These are phyloP conservation scores for Fusarium azukiicola DNA, from an alignment of 2,329 filamentous ascomycete genomes.

Conservation along the genomic window DNA sequence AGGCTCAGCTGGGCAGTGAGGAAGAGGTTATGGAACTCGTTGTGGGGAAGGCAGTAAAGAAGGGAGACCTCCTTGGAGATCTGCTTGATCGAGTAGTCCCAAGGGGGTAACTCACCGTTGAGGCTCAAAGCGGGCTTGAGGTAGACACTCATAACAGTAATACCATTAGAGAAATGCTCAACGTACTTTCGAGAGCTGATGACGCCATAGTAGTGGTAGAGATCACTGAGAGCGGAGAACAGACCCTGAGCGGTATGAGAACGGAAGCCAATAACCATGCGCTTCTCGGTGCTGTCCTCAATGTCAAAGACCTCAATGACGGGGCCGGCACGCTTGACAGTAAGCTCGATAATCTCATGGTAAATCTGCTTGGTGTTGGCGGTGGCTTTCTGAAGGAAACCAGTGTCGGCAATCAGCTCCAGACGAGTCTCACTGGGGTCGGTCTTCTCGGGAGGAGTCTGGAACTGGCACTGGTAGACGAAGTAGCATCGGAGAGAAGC, in stretches of 20 bases:
- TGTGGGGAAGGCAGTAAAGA: conserved; percentile 98
- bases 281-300: conserved; percentile 93
- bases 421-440: conserved; percentile 90
- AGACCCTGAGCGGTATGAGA: conserved; percentile 94
- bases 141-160: conserved; percentile 98
- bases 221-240: conserved; percentile 96
- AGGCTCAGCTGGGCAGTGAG: conserved; percentile 92
- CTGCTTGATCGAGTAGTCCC: conserved; percentile 97
- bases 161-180: conserved; percentile 99
- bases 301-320: conserved; percentile 99
- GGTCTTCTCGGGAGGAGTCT: conserved; percentile 85
- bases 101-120: conserved; percentile 83
- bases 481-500: conserved; percentile 98
- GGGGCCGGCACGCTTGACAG: conserved; percentile 91
- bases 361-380: conserved; percentile 98
- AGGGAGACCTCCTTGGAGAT: conserved; percentile 99
- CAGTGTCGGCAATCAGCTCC: conserved; percentile 94
- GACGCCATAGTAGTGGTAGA: conserved; percentile 99
- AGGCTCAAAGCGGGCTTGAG: conserved; percentile 83
- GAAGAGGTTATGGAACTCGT: conserved; percentile 96
- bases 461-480: conserved; percentile 97
- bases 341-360: conserved; percentile 93
- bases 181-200: conserved; percentile 99
- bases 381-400: conserved; percentile 97
- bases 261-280: conserved; percentile 96